A percentile compares a stretch with the other conserved stretches of the same genome.
Evolutionary conservation across 106 monocot genomes (phyloP).

Genomic region (Cymbidium sinense): DNA sequence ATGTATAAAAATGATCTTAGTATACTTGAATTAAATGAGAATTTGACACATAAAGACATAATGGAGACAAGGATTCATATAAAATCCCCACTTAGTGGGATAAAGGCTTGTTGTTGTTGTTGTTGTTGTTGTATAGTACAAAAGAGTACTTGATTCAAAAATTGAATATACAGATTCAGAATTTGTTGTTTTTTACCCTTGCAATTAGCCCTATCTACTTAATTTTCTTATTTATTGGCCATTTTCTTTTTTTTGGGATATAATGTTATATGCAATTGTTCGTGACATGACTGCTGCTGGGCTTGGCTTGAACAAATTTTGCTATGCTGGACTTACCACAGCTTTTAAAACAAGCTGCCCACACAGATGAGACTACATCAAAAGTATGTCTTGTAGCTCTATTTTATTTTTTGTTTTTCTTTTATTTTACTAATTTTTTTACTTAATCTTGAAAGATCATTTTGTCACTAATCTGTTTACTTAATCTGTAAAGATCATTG

Average conservation of each 20-base stretch:
- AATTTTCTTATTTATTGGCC: neutral
- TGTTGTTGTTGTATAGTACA: too few relatives aligned
- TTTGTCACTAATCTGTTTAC: neutral
- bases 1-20: too few relatives aligned
- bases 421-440: neutral
- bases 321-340: conserved; percentile 95
- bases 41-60: too few relatives aligned
- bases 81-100: too few relatives aligned
- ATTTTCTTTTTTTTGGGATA: conserved; percentile 3
- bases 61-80: too few relatives aligned
- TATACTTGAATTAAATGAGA: too few relatives aligned
- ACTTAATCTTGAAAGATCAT: conserved; percentile 37
- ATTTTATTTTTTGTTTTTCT: neutral
- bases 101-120: too few relatives aligned
- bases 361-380: conserved; percentile 53
- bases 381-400: conserved; percentile 41
- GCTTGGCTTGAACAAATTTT: conserved; percentile 87
- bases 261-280: conserved; percentile 55
- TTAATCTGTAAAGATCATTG: conserved; percentile 59
- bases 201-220: neutral
- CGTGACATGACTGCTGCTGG: conserved; percentile 99
- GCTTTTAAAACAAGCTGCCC: conserved; percentile 75
- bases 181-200: neutral
- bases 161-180: neutral
- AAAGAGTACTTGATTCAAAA: neutral